phyloP scores from a whole-genome alignment of 2,329 filamentous ascomycete species.

The Tolypocladium album region DNA sequence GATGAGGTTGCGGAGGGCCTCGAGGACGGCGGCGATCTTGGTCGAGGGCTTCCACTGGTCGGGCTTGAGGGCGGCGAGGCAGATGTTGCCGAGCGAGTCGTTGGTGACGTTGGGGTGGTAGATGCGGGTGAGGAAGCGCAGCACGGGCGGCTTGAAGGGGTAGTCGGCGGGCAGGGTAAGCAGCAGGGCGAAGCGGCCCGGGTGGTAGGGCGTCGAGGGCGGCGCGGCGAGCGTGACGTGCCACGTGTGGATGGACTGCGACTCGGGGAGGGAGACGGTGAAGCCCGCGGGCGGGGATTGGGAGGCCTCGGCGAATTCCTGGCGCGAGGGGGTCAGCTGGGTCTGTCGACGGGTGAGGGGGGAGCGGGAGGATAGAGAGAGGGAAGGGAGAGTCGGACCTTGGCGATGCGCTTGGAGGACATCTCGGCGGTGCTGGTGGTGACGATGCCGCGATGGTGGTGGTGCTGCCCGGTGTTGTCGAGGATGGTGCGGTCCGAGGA shows the following conservation, averaged over 20 bases:
- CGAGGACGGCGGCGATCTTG: constrained; percentile 64
- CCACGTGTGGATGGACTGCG: constrained; percentile 42
- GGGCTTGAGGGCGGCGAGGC: constrained; percentile 68
- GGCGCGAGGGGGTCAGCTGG: background rate
- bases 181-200: constrained; percentile 63
- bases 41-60: constrained; percentile 90
- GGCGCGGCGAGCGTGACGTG: constrained; percentile 37
- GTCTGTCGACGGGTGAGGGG: background rate
- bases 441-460: background rate
- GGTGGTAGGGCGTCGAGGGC: constrained; percentile 36
- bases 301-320: constrained; percentile 45
- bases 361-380: too few species aligned
- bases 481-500: too few species aligned
- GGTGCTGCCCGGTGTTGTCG: background rate
- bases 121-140: constrained; percentile 79
- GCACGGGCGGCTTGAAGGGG: constrained; percentile 76
- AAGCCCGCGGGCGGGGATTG: constrained; percentile 35
- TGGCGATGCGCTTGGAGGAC: constrained; percentile 34
- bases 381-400: constrained; percentile 25
- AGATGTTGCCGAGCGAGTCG: constrained; percentile 76
- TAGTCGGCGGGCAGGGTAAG: constrained; percentile 69
- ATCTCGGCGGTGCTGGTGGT: constrained; percentile 13
- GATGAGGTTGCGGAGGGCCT: constrained; percentile 64
- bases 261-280: constrained; percentile 32
- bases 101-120: constrained; percentile 95